A percentile compares a stretch with the other conserved stretches of the same genome.
Evolutionary conservation across 257 asterid genomes (phyloP).

Genomic region (Jacaranda mimosifolia): DNA sequence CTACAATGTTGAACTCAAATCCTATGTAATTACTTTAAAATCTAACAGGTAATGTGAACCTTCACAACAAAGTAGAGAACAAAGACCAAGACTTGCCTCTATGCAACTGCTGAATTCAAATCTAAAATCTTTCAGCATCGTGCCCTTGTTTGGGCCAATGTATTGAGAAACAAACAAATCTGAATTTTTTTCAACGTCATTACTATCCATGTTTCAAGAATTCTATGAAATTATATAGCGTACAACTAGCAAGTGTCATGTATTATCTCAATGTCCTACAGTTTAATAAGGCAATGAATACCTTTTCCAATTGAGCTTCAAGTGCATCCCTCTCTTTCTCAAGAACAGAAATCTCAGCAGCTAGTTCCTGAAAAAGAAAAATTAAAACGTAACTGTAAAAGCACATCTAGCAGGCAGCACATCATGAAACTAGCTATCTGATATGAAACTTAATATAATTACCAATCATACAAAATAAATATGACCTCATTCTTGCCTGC

Average conservation of each 20-base stretch:
- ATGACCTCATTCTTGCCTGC: slow-evolving; percentile 14
- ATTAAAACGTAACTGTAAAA: slow-evolving; percentile 36
- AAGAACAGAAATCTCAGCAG: slow-evolving; percentile 79
- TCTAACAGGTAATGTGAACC: neutral
- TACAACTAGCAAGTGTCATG: neutral
- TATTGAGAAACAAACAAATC: slow-evolving; percentile 1
- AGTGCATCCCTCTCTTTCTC: slow-evolving; percentile 86
- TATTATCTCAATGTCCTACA: slow-evolving; percentile 14
- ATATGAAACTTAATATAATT: slow-evolving; percentile 18
- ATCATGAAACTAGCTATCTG: slow-evolving; percentile 28
- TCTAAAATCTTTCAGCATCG: slow-evolving; percentile 20
- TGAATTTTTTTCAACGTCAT: neutral
- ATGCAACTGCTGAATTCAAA: slow-evolving; percentile 10
- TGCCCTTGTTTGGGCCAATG: neutral
- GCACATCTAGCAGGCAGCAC: slow-evolving; percentile 26
- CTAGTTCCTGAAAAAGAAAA: slow-evolving; percentile 70
- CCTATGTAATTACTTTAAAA: neutral
- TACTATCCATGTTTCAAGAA: neutral
- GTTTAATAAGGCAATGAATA: slow-evolving; percentile 39
- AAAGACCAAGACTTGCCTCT: slow-evolving; percentile 7
- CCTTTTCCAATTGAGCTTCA: slow-evolving; percentile 95
- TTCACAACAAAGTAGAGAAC: slow-evolving; percentile 13
- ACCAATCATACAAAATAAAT: neutral
- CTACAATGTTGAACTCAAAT: neutral
- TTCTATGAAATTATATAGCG: neutral